phyloP scores from a whole-genome alignment of 495 filamentous ascomycete species.

The Wilcoxina mikolae region DNA sequence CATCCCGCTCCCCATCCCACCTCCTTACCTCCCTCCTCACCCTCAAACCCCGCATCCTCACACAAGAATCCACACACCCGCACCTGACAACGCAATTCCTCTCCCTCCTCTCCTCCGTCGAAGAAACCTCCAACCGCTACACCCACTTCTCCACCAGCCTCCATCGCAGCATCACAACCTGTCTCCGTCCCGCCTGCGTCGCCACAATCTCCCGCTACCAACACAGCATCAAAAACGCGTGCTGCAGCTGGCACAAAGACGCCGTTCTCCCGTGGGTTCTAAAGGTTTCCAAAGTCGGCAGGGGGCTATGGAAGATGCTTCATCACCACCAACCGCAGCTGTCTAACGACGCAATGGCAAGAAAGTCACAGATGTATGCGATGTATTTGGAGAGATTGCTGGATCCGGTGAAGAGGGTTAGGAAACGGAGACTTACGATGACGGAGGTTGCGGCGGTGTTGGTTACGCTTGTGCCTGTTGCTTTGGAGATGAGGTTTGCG shows the following conservation, averaged over 20 bases:
- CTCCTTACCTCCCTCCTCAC: not conserved
- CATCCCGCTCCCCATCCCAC: not conserved
- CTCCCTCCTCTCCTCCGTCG: not conserved
- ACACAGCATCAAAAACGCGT: not conserved
- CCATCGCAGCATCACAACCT: not conserved
- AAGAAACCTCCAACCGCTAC: not conserved
- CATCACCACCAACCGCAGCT: not conserved
- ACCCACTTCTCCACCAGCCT: not conserved
- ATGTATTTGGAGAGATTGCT: not conserved
- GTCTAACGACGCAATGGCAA: too few relatives aligned
- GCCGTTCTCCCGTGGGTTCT: too few relatives aligned
- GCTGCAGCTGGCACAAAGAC: not conserved
- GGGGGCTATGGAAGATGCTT: not conserved
- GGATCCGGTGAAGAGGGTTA: too few relatives aligned
- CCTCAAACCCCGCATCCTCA: not conserved
- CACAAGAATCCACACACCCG: not conserved
- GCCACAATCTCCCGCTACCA: not conserved
- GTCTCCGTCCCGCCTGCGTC: not conserved
- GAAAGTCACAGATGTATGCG: not conserved
- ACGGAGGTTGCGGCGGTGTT: not conserved
- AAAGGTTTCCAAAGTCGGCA: not conserved
- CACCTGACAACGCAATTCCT: not conserved
- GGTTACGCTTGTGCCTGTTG: not conserved
- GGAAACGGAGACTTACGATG: not conserved
- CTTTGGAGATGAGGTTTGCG: not conserved